Conservation (phyloP, 805 yeast species). For the Wickerhamomyces mucosus region DNA sequence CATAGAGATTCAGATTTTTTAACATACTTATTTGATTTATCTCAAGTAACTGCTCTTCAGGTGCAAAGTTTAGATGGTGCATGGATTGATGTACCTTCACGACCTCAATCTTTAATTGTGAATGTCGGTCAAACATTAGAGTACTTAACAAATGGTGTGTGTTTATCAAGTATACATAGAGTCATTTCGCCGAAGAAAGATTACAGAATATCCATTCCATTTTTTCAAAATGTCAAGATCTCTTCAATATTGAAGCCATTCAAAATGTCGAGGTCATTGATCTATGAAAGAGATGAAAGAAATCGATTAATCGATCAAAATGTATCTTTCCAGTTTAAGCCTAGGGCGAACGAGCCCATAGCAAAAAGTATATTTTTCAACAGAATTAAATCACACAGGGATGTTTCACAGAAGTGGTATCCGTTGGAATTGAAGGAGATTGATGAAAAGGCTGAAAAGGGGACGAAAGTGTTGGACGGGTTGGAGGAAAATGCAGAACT, state of each 20-base stretch:
- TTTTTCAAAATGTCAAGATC: constrained; percentile 38
- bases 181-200: constrained; percentile 23
- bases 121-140: constrained; percentile 42
- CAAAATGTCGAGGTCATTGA: constrained; percentile 22
- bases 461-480: background rate
- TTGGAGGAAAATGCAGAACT: background rate
- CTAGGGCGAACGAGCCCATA: constrained; percentile 28
- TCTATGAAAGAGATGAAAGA: constrained; percentile 25
- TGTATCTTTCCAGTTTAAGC: constrained; percentile 32
- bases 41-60: constrained; percentile 33
- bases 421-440: constrained; percentile 29
- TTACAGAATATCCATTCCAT: constrained; percentile 35
- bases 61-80: constrained; percentile 38
- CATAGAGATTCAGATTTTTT: constrained; percentile 59
- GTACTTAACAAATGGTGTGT: constrained; percentile 36
- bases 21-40: constrained; percentile 52
- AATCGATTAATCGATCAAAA: constrained; percentile 26
- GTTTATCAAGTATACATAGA: constrained; percentile 41
- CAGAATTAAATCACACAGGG: constrained; percentile 33
- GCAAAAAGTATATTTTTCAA: constrained; percentile 32
- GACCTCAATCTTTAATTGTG: constrained; percentile 32
- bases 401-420: constrained; percentile 33
- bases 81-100: constrained; percentile 37
- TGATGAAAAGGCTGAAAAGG: background rate
- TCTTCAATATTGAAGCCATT: constrained; percentile 31